A percentile compares a stretch with the other conserved stretches of the same genome.
Evolutionary conservation across 164 flowering plant species (phyloP).

Genomic region (Nymphaea colorata): DNA sequence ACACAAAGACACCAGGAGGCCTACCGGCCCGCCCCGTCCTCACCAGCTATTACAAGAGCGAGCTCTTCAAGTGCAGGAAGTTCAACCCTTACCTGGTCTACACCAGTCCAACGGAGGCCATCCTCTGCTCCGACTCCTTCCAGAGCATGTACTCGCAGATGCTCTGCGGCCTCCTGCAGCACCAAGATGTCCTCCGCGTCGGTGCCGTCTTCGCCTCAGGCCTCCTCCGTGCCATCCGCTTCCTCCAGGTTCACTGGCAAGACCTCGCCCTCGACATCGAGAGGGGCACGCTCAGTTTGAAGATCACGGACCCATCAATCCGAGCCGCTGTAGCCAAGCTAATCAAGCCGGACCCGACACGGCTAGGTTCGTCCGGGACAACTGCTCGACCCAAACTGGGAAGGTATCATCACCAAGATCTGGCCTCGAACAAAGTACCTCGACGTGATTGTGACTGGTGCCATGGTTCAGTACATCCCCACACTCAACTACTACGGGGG

Average conservation of each 20-base stretch:
- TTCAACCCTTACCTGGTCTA: slow-evolving; percentile 25
- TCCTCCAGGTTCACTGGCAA: slow-evolving; percentile 28
- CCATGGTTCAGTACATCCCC: slow-evolving; percentile 37
- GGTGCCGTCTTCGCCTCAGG: slow-evolving; percentile 43
- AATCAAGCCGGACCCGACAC: slow-evolving; percentile 19
- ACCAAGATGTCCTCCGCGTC: slow-evolving; percentile 25
- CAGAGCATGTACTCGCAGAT: slow-evolving; percentile 42
- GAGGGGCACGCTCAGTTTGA: slow-evolving; percentile 18
- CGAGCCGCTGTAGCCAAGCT: slow-evolving; percentile 9
- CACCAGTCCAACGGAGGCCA: slow-evolving; percentile 39
- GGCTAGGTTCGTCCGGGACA: slow-evolving; percentile 17
- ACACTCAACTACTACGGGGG: slow-evolving; percentile 30
- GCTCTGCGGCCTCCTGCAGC: slow-evolving; percentile 34
- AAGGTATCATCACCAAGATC: slow-evolving; percentile 25
- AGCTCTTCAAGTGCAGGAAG: slow-evolving; percentile 24
- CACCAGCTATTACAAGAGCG: slow-evolving; percentile 32
- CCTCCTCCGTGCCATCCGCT: slow-evolving; percentile 34
- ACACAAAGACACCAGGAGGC: slow-evolving; percentile 31
- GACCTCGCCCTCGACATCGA: slow-evolving; percentile 22
- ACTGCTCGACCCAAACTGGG: slow-evolving; percentile 22
- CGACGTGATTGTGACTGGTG: slow-evolving; percentile 30
- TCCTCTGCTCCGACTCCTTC: slow-evolving; percentile 32
- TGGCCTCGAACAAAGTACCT: slow-evolving; percentile 41
- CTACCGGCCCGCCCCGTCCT: slow-evolving; percentile 31
- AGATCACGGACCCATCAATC: slow-evolving; percentile 22